Conservation (phyloP, 768 basidiomycete genomes). For the Dictyophora rubrovolvata region DNA sequence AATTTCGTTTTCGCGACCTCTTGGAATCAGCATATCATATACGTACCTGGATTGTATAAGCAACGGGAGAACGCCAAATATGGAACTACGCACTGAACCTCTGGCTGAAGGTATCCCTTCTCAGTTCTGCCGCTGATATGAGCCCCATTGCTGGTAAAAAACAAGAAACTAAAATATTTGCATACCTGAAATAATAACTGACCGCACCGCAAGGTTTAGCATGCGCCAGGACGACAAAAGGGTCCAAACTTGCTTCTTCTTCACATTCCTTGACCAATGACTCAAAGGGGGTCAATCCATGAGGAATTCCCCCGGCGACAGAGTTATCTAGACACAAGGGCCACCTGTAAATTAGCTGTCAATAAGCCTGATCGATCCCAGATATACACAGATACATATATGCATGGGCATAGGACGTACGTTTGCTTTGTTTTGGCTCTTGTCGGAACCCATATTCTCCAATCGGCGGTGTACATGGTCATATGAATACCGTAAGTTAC, state of each 20-base stretch:
- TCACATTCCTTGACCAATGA: constrained; percentile 81
- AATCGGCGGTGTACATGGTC: constrained; percentile 53
- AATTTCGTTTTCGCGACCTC: constrained; percentile 37
- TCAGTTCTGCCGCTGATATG: constrained; percentile 31
- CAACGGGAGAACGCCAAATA: neutral
- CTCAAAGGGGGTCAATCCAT: constrained; percentile 62
- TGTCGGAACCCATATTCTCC: constrained; percentile 81
- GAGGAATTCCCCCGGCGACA: constrained; percentile 85
- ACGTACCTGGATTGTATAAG: constrained; percentile 45
- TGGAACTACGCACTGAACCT: constrained; percentile 53
- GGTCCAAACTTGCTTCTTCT: constrained; percentile 83
- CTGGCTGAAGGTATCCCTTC: constrained; percentile 76
- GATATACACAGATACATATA: neutral
- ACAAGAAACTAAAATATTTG: neutral
- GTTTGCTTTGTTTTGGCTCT: constrained; percentile 82
- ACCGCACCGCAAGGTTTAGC: constrained; percentile 56
- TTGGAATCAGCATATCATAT: constrained; percentile 72
- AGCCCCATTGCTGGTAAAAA: neutral
- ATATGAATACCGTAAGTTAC: constrained; percentile 91
- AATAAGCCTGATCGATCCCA: neutral
- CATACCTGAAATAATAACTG: constrained; percentile 74
- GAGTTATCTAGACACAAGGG: constrained; percentile 85
- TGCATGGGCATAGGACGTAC: constrained; percentile 31
- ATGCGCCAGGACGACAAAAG: constrained; percentile 48
- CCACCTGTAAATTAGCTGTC: constrained; percentile 37